These are phyloP conservation scores for Colletotrichum sp. DNA, from an alignment of 2,329 filamentous ascomycete species.

Conservation along the genomic window DNA sequence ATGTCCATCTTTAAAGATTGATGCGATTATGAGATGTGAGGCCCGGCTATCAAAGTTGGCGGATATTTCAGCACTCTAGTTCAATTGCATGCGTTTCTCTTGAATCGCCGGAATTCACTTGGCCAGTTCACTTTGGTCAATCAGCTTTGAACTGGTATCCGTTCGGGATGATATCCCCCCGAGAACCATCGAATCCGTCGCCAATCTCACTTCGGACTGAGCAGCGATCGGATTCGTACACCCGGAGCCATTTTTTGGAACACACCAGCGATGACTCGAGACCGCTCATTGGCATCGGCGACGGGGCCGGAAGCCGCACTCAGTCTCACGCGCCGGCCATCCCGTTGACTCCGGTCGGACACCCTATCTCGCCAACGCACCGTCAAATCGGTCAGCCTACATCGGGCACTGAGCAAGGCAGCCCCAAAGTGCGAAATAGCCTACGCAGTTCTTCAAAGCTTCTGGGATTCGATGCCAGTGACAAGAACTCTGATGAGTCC, in stretches of 20 bases:
- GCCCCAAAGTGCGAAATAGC: background rate
- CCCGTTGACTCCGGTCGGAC: background rate
- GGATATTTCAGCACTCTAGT: background rate
- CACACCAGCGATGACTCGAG: background rate
- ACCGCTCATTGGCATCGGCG: background rate
- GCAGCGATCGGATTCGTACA: background rate
- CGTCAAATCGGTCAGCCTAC: background rate
- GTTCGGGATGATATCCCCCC: background rate
- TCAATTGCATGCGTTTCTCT: background rate
- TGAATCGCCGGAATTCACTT: background rate
- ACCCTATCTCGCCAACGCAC: background rate
- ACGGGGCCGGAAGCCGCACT: background rate
- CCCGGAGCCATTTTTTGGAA: background rate
- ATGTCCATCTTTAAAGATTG: background rate
- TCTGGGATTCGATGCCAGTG: background rate
- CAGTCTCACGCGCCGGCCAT: background rate
- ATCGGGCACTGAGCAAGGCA: background rate
- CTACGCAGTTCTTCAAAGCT: background rate
- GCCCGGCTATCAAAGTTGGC: background rate
- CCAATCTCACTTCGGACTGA: background rate
- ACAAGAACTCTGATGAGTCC: background rate
- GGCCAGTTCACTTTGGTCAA: background rate
- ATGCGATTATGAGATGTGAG: background rate
- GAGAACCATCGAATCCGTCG: background rate
- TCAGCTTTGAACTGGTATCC: background rate